Evolutionary conservation across 208 protist species (phyloP).

Genomic region (Phytomonas francai): DNA sequence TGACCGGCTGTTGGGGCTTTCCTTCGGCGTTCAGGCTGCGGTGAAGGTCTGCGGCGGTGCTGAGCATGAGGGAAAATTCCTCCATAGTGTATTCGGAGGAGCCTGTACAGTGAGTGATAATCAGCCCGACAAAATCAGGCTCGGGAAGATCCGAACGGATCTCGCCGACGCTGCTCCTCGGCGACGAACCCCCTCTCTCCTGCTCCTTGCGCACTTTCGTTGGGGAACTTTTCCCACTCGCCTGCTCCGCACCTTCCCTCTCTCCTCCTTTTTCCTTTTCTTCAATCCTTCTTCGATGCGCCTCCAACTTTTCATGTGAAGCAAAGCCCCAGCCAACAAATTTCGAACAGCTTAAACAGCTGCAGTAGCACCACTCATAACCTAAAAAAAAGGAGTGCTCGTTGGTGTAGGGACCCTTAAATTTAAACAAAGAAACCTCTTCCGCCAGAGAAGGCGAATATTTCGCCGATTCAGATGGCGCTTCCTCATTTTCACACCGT

Average conservation of each 20-base stretch:
- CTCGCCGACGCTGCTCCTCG: too few species aligned
- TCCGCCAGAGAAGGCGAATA: background rate
- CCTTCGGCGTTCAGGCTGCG: too few species aligned
- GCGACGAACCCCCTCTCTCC: too few species aligned
- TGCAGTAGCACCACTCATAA: slow-evolving; percentile 58
- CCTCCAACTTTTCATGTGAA: slow-evolving; percentile 10
- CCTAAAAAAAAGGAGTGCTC: slow-evolving; percentile 78
- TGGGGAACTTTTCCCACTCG: background rate
- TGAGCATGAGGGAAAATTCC: too few species aligned
- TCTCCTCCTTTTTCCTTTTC: background rate
- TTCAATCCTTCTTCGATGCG: background rate
- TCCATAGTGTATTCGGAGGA: slow-evolving; percentile 21
- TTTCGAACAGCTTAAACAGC: slow-evolving; percentile 42
- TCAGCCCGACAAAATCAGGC: slow-evolving; percentile 62
- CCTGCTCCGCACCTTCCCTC: background rate
- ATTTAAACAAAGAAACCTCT: background rate
- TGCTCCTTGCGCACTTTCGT: too few species aligned
- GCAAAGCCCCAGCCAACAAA: slow-evolving; percentile 82
- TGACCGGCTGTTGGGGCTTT: too few species aligned
- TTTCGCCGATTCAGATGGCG: too few species aligned
- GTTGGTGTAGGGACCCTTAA: slow-evolving; percentile 25
- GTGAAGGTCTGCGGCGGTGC: too few species aligned
- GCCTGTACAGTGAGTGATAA: slow-evolving; percentile 66
- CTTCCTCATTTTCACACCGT: too few species aligned
- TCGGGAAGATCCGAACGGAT: too few species aligned